phyloP scores from a whole-genome alignment of 139 green algal species.

The Chlorella sp. region DNA sequence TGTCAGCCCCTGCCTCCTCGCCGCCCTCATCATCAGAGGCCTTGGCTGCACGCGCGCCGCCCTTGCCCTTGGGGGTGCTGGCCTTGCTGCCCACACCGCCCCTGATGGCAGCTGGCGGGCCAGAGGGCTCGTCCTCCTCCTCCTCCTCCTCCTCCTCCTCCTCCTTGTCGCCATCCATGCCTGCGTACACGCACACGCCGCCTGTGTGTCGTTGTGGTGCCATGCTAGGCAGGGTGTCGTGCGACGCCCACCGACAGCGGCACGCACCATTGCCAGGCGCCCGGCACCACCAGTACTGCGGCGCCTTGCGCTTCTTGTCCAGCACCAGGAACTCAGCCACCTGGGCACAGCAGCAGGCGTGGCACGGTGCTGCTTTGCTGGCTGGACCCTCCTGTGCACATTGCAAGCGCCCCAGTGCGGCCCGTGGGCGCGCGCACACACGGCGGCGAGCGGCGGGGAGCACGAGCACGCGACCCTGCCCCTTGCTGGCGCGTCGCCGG shows the following conservation, averaged over 20 bases:
- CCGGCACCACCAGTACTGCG: constrained; percentile 52
- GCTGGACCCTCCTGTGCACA: too few relatives aligned
- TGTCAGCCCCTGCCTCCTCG: too few relatives aligned
- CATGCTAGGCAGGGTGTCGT: not conserved
- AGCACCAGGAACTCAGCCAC: constrained; percentile 44
- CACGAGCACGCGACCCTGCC: too few relatives aligned
- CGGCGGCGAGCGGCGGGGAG: too few relatives aligned
- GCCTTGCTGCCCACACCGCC: not conserved
- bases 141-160: not conserved
- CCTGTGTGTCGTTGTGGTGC: too few relatives aligned
- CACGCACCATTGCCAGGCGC: constrained; percentile 25
- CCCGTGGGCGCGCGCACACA: too few relatives aligned
- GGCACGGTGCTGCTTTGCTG: too few relatives aligned
- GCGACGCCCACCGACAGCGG: not conserved
- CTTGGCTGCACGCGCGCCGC: too few relatives aligned
- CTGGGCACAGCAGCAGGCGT: constrained; percentile 21
- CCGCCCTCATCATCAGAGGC: too few relatives aligned
- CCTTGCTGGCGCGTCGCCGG: too few relatives aligned
- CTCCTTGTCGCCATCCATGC: not conserved
- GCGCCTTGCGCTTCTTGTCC: constrained; percentile 37
- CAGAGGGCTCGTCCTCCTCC: not conserved
- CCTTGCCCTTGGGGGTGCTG: not conserved
- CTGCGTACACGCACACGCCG: not conserved
- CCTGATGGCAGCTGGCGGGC: not conserved
- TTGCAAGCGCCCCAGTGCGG: too few relatives aligned